Conservation (phyloP, 1,284 basidiomycete species). For the Ganoderma meredithae region DNA sequence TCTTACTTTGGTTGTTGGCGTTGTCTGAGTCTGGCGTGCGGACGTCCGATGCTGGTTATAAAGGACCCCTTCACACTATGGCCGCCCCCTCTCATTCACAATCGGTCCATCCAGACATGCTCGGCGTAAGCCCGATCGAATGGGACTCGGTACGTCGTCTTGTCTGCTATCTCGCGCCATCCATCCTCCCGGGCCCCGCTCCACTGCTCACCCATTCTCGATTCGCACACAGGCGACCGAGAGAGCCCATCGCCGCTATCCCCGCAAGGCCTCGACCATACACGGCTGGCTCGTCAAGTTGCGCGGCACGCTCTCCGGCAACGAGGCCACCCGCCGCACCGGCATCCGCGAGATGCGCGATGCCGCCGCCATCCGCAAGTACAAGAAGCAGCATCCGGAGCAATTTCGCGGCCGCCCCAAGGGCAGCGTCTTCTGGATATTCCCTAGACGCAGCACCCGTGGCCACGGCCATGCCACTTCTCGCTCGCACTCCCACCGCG, state of each 20-base stretch:
- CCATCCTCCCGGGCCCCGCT: not conserved
- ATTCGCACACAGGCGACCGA: constrained; percentile 49
- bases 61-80: constrained; percentile 9
- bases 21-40: not conserved
- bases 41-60: not conserved
- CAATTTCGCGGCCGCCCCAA: constrained; percentile 23
- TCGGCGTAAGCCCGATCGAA: constrained; percentile 42
- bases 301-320: constrained; percentile 73
- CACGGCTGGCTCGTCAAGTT: constrained; percentile 84
- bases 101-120: constrained; percentile 13
- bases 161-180: not conserved
- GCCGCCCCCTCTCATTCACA: constrained; percentile 1
- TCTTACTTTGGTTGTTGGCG: not conserved
- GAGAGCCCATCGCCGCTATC: constrained; percentile 38
- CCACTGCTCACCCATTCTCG: constrained; percentile 31
- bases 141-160: constrained; percentile 48
- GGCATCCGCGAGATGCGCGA: constrained; percentile 50
- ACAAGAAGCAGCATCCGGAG: constrained; percentile 34
- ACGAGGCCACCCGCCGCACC: constrained; percentile 64
- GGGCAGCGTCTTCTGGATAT: constrained; percentile 29
- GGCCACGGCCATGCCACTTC: not conserved
- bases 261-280: constrained; percentile 66
- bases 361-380: constrained; percentile 39
- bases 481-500: constrained; percentile 10
- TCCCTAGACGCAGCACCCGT: constrained; percentile 21